These are phyloP conservation scores for Wallemia ichthyophaga DNA, from an alignment of 1,284 basidiomycete genomes.

Conservation along the genomic window DNA sequence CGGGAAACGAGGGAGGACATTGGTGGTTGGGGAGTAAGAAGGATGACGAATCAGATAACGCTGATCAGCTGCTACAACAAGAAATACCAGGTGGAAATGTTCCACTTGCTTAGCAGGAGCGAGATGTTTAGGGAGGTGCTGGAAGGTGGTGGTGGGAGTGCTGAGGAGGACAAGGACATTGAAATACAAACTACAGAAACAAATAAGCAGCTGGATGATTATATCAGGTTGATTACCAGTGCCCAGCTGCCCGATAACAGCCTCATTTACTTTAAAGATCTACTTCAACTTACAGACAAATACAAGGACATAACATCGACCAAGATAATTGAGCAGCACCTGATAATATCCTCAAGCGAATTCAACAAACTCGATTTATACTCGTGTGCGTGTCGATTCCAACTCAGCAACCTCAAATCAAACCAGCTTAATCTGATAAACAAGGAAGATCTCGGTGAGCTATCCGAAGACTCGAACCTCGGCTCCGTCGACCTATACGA, in stretches of 20 bases:
- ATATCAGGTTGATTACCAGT: not conserved
- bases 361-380: not conserved
- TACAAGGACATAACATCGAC: slow-evolving; percentile 12
- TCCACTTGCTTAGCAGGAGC: not conserved
- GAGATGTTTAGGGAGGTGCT: not conserved
- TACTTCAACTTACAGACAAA: not conserved
- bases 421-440: not conserved
- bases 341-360: not conserved
- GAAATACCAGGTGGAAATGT: not conserved
- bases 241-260: not conserved
- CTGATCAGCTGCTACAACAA: too few relatives aligned
- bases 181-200: not conserved
- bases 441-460: not conserved
- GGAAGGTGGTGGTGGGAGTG: not conserved
- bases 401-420: not conserved
- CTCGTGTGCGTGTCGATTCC: not conserved
- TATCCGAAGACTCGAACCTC: not conserved
- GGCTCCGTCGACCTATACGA: not conserved
- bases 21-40: too few relatives aligned
- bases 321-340: not conserved
- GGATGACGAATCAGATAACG: too few relatives aligned
- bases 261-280: not conserved
- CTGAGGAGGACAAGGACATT: not conserved
- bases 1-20: not conserved
- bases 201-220: not conserved